A percentile compares a stretch with the other conserved stretches of the same genome.
Conservation (phyloP, 805 yeast genomes). For the Alloascoidea hylecoeti region DNA sequence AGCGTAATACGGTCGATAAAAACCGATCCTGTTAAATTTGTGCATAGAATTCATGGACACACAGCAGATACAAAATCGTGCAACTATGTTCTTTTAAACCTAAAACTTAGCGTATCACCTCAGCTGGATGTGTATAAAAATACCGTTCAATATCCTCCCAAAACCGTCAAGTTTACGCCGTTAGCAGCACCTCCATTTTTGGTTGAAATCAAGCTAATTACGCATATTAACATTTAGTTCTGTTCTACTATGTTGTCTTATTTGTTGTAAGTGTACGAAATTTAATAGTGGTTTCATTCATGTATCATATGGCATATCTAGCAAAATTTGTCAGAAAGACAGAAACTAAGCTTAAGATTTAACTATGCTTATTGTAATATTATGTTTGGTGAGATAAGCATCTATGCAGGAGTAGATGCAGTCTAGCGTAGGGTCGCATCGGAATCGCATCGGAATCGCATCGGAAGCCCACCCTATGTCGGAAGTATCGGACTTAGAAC, state of each 20-base stretch:
- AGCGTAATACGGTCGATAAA: background rate
- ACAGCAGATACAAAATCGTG: background rate
- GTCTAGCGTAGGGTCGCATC: no score
- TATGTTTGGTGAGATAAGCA: no score
- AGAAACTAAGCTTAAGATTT: no score
- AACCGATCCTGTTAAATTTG: background rate
- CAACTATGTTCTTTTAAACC: background rate
- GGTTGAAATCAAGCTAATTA: conserved; percentile 1
- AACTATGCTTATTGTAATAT: no score
- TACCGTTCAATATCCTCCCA: conserved; percentile 1
- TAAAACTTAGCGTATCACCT: background rate
- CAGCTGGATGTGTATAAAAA: background rate
- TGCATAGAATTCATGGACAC: background rate
- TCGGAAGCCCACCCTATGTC: no score
- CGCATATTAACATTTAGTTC: background rate
- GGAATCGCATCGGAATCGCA: no score
- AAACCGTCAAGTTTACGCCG: conserved; percentile 1
- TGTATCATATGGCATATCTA: no score
- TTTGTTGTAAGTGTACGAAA: no score
- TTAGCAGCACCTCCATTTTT: conserved; percentile 1
- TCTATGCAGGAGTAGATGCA: no score
- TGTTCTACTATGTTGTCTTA: background rate
- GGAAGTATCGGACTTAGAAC: no score
- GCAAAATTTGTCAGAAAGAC: no score
- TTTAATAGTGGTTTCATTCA: no score